Evolutionary conservation across 148 eudicot genomes (phyloP), one percentile per base, ranked within the genome.

Genomic region (Selenicereus undatus): DNA sequence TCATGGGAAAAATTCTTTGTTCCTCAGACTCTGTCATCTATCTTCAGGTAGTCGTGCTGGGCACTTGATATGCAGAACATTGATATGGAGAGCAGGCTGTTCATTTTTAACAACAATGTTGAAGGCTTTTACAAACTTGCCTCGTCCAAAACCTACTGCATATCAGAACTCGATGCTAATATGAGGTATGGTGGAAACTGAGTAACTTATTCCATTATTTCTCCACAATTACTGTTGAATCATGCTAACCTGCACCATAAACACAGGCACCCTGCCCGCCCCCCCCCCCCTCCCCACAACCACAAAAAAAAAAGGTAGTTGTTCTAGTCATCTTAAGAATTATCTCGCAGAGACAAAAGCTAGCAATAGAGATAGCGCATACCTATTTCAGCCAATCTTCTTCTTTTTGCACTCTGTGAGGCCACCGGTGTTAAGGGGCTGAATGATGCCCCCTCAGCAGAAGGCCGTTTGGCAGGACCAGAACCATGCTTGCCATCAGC

Each of bases 331-430:
- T 48, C 52, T 48, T 48, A 10, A 48, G 52, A 48, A 8, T 48
- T 48, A 48, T 2, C 12, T 48, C 14, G 8, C 52, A 62, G 26
- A 8, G 26, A n/a, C 68, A 43, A 17, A 64, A 50, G 3, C 39
- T 29, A 27, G 66, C 71, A 56, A 56, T 71, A 51, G 71, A 73
- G 50, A 56, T 12, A 24, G 20, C 71, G 17, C 52, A 75, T 82
- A 73, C 81, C 81, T 78, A 32, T 64, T 2, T 50, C 64, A n/a
- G 65, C 64, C 56, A 66, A 64, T 78, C 81, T 78, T 83, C 81
- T 83, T 83, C 58, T 50, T 77, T 83, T 83, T 13, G 66, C 56
- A 24, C 13, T 26, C 24, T 78, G 78, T 27, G 56, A 36, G 11
- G 51, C 69, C 35, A 6, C 51, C 32, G 78, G 85, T 6, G 81